Base-by-base conservation (phyloP, 495 filamentous ascomycete genomes). In the Niebla homalea region DNA sequence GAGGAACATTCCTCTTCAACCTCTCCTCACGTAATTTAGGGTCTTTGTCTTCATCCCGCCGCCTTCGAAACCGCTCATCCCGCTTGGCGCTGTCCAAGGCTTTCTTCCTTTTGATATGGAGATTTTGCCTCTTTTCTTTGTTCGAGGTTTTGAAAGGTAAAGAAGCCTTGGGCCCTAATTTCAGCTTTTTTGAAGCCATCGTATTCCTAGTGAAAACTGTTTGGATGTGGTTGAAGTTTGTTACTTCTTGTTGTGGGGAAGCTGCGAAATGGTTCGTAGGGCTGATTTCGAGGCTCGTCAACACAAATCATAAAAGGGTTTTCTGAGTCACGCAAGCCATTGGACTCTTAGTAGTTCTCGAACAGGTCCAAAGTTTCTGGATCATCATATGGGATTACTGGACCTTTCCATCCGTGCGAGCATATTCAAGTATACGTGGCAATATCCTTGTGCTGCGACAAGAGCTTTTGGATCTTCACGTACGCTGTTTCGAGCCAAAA, bases 21-120 rank as follows among this genome's bases (percentile, higher is more conserved):
- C 92, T 74, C 47, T 82, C 75, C 47, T 76, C 77, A 46, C 77
- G 75, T 44, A 94, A 64, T 39, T 74, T 71, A n/a, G 92, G 89
- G 57, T 96, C 77, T 63, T 80, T 84, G 55, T 80, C 76, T 66
- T 98, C 92, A 62, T 92, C 84, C 62, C 78, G 83, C 65, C 87
- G 88, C 36, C 84, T 70, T 41, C 73, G 73, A 62, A 88, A 85
- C 40, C 88, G 81, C 51, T 83, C 76, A 51, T 84, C 83, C 55
- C 86, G 85, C 54, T 81, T 87, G 40, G 76, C 64, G 56, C 76
- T 75, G 56, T 84, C 83, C 51, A 78, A 75, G 6, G 74, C 70
- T 59, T 81, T 81, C 69, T 95, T 96, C 59, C 84, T 74, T 57
- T 81, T 76, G 57, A 90, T 74, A 60, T 89, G 83, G 44, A 87